These are phyloP conservation scores for Ganoderma leucocontextum DNA, from an alignment of 1,284 basidiomycete species.

Conservation along the genomic window DNA sequence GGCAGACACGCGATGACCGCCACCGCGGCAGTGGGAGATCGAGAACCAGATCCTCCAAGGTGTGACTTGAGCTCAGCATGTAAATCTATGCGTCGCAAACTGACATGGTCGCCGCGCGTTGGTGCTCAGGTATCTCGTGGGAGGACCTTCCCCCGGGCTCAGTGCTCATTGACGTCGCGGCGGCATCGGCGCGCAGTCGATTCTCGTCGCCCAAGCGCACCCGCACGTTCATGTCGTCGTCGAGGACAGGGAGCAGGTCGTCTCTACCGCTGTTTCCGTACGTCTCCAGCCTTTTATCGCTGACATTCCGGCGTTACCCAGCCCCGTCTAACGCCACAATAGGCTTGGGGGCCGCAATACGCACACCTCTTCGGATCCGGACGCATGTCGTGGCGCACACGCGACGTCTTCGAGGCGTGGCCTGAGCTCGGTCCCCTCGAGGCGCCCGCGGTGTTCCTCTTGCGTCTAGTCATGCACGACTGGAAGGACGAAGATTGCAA, in stretches of 20 bases:
- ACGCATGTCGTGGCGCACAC: conserved; percentile 47
- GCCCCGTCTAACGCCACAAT: neutral
- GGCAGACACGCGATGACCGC: conserved; percentile 37
- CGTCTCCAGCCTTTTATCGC: neutral
- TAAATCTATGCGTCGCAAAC: neutral
- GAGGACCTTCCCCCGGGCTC: conserved; percentile 54
- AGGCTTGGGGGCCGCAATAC: conserved; percentile 38
- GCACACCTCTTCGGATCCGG: conserved; percentile 34
- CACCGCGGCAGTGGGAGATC: conserved; percentile 34
- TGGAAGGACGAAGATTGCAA: conserved; percentile 62
- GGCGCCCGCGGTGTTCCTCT: conserved; percentile 59
- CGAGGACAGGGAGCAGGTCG: conserved; percentile 71
- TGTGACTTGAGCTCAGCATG: neutral
- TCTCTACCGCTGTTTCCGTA: conserved; percentile 55
- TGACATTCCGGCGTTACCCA: too few relatives aligned
- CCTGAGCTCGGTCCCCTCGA: conserved; percentile 9
- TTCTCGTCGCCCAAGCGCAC: conserved; percentile 69
- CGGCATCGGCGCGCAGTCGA: conserved; percentile 73
- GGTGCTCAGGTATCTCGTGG: conserved; percentile 71
- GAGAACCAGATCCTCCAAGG: conserved; percentile 35
- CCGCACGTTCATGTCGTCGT: conserved; percentile 64
- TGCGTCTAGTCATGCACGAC: conserved; percentile 76
- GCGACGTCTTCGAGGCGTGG: conserved; percentile 69
- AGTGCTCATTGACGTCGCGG: conserved; percentile 75
- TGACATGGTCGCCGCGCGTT: conserved; percentile 34